Evolutionary conservation across 352 stramenopile genomes (phyloP), one percentile per base, ranked within the genome.

Genomic region (Phytophthora litchii): DNA sequence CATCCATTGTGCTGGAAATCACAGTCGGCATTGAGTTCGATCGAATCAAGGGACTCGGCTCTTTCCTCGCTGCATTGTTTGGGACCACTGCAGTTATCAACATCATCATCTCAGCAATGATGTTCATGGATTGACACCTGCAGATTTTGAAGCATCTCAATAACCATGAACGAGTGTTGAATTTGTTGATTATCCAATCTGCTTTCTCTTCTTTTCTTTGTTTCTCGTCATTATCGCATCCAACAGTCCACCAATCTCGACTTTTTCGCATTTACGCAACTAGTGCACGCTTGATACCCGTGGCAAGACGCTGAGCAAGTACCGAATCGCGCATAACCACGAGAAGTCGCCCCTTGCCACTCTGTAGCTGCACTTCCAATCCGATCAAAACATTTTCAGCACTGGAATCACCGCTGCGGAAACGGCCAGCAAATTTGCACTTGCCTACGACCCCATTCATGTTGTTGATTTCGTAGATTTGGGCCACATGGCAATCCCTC

Each of bases 391-490:
- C 74, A 17, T 80, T 69, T 40, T 88, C 79, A 4, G 50, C 63
- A 38, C 50, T 75, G 10, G 55, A 49, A n/a, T 61, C 44, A 0
- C 64, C 69, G 49, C 74, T 82, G 16, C 82, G 78, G 38, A 92
- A 54, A 10, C 74, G 78, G 4, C 80, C 82, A 4, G 76, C 75
- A 51, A 92, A 90, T 55, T 92, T 92, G 67, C 76, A 86, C 51
- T 83, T 83, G 38, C 82, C 82, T 11, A 80, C 65, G 1, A 70
- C 62, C 10, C 68, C 61, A 40, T 70, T 87, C 69, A 86, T 70
- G 54, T 83, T 85, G 64, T 92, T 85, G 67, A 90, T 86, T 38
- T 92, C 82, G 36, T 92, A 92, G 17, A 92, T 57, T 55, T 89
- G 82, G 6, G 78, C 78, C 8, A 92, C 64, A 45, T 88, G 85